Percentiles rank a stretch among this genome's conserved stretches.
phyloP scores from a whole-genome alignment of 208 protist genomes.

The Trypanosoma caninum region DNA sequence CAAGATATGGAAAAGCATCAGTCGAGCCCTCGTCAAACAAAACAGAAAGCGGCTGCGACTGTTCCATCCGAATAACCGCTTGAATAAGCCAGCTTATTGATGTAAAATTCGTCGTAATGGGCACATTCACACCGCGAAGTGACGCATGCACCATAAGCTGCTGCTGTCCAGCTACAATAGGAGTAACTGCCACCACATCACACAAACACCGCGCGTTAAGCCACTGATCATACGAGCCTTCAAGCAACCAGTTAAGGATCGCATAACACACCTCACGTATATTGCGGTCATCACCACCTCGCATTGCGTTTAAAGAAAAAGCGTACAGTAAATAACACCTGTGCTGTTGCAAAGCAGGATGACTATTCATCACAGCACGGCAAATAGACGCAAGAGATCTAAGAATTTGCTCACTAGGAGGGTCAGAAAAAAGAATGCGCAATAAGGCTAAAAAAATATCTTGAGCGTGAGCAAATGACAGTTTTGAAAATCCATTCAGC shows the following conservation, averaged over 20 bases:
- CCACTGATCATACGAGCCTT: conserved; percentile 33
- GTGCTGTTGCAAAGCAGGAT: conserved; percentile 31
- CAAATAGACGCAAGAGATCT: conserved; percentile 48
- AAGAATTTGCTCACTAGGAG: conserved; percentile 35
- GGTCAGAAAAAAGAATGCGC: conserved; percentile 31
- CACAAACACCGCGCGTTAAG: conserved; percentile 49
- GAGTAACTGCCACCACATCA: conserved; percentile 38
- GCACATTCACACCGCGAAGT: conserved; percentile 49
- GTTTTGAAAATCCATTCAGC: conserved; percentile 39
- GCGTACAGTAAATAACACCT: conserved; percentile 71
- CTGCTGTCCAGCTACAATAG: conserved; percentile 59
- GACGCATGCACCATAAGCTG: conserved; percentile 56
- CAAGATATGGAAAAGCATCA: conserved; percentile 56
- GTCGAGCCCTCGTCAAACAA: conserved; percentile 42
- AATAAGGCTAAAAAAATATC: conserved; percentile 46
- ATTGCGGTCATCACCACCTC: conserved; percentile 16
- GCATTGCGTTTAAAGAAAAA: conserved; percentile 41
- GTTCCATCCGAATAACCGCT: conserved; percentile 60
- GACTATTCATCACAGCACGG: conserved; percentile 46
- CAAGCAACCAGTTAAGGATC: conserved; percentile 53
- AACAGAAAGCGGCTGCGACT: conserved; percentile 32
- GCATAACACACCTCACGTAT: conserved; percentile 57
- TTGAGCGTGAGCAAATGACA: conserved; percentile 27
- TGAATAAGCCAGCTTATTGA: conserved; percentile 52
- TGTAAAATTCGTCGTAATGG: conserved; percentile 42